A percentile compares a stretch with the other conserved stretches of the same genome.
phyloP scores from a whole-genome alignment of 768 basidiomycete genomes.

The Xerocomellus amylosporus region DNA sequence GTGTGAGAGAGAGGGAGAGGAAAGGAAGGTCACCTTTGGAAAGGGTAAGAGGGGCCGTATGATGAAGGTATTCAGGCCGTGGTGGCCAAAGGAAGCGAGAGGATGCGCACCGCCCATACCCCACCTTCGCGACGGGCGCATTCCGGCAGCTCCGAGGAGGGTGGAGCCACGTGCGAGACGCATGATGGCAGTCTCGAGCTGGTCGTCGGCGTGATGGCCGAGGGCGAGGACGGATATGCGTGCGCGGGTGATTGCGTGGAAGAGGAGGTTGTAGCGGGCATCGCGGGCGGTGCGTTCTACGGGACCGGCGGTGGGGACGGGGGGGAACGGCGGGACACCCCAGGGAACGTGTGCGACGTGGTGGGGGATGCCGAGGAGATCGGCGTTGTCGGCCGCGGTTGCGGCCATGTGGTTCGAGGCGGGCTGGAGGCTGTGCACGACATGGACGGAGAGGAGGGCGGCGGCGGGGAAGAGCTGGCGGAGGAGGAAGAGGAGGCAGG shows the following conservation, averaged over 20 bases:
- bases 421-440: slow-evolving; percentile 69
- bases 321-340: slow-evolving; percentile 51
- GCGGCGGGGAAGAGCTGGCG: slow-evolving; percentile 39
- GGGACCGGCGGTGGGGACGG: slow-evolving; percentile 39
- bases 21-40: slow-evolving; percentile 52
- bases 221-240: slow-evolving; percentile 50
- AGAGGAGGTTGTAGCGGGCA: slow-evolving; percentile 55
- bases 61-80: slow-evolving; percentile 68
- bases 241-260: slow-evolving; percentile 41
- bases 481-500: slow-evolving; percentile 71
- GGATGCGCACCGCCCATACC: slow-evolving; percentile 59
- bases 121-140: slow-evolving; percentile 66
- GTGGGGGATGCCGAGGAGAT: slow-evolving; percentile 44
- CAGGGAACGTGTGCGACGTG: slow-evolving; percentile 52
- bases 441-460: slow-evolving; percentile 51
- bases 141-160: slow-evolving; percentile 58
- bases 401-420: slow-evolving; percentile 55
- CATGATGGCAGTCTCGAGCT: slow-evolving; percentile 78
- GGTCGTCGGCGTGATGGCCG: slow-evolving; percentile 81
- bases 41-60: slow-evolving; percentile 68
- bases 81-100: slow-evolving; percentile 44
- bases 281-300: slow-evolving; percentile 58
- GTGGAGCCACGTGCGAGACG: slow-evolving; percentile 60
- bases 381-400: slow-evolving; percentile 44
- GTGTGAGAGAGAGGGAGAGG: slow-evolving; percentile 1